phyloP scores from a whole-genome alignment of 352 stramenopile species.

The Phytophthora hibernalis region DNA sequence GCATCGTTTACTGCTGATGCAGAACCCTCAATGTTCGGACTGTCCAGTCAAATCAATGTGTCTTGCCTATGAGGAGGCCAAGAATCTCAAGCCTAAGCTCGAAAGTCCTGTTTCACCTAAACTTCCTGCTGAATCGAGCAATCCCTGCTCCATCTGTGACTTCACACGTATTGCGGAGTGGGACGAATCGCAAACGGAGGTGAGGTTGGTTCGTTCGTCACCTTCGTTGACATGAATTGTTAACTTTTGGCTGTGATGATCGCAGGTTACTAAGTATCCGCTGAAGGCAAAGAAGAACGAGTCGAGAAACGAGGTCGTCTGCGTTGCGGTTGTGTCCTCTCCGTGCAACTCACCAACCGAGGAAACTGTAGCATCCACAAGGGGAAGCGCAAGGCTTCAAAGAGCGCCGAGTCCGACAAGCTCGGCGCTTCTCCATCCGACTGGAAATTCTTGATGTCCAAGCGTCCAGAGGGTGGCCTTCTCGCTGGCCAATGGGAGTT shows the following conservation, averaged over 20 bases:
- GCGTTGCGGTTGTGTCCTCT: constrained; percentile 73
- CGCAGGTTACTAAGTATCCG: constrained; percentile 80
- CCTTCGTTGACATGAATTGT: not conserved
- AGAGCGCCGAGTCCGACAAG: constrained; percentile 24
- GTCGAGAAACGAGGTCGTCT: constrained; percentile 78
- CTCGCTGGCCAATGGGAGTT: constrained; percentile 92
- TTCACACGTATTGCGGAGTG: constrained; percentile 62
- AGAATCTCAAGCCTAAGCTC: constrained; percentile 16
- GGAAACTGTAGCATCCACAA: not conserved
- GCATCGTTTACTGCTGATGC: not conserved
- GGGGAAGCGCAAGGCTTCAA: constrained; percentile 29
- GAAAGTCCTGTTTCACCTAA: constrained; percentile 3
- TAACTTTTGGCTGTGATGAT: constrained; percentile 1
- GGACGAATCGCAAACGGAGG: constrained; percentile 39
- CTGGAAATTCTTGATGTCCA: constrained; percentile 86
- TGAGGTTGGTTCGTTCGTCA: constrained; percentile 15
- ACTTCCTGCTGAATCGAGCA: constrained; percentile 6
- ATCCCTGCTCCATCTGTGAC: constrained; percentile 73
- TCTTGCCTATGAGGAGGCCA: constrained; percentile 70
- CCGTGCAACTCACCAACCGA: constrained; percentile 4
- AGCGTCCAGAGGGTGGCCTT: constrained; percentile 72
- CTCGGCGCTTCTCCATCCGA: constrained; percentile 22
- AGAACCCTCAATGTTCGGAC: constrained; percentile 76
- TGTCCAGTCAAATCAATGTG: constrained; percentile 77
- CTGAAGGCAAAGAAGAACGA: constrained; percentile 86